Percentiles rank a stretch among this genome's conserved stretches.
These are phyloP conservation scores for Colletotrichum costaricense DNA, from an alignment of 2,329 filamentous ascomycete species.

Conservation along the genomic window DNA sequence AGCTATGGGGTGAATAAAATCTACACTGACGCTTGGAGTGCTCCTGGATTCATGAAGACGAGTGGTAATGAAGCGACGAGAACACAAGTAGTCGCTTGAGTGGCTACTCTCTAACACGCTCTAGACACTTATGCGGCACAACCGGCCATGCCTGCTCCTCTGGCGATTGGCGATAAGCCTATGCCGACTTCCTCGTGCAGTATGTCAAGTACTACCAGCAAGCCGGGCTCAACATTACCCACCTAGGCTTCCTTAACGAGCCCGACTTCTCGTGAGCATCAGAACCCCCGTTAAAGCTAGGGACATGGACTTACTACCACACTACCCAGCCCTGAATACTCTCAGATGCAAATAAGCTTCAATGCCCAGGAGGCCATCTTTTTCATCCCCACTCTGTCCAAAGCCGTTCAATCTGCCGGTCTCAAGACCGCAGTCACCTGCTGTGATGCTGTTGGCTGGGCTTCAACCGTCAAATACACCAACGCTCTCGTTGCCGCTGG, in stretches of 20 bases:
- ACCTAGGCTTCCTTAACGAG: conserved; percentile 40
- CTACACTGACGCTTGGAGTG: conserved; percentile 59
- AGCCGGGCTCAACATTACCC: conserved; percentile 55
- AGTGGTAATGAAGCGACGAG: conserved; percentile 47
- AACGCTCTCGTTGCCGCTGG: conserved; percentile 48
- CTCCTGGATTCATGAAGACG: conserved; percentile 61
- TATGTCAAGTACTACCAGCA: conserved; percentile 59
- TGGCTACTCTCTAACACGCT: neutral
- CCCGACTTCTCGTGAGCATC: conserved; percentile 27
- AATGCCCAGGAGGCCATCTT: conserved; percentile 41
- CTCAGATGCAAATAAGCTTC: conserved; percentile 47
- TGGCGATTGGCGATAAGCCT: conserved; percentile 60
- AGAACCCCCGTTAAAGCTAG: neutral
- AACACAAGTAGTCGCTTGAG: neutral
- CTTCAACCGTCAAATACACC: conserved; percentile 48
- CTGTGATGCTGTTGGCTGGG: conserved; percentile 54
- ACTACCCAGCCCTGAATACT: conserved; percentile 45
- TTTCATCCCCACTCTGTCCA: conserved; percentile 33
- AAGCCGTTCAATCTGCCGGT: conserved; percentile 7
- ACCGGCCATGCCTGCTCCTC: conserved; percentile 50
- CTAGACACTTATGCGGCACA: conserved; percentile 51
- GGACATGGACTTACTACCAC: neutral
- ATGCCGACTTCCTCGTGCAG: conserved; percentile 59
- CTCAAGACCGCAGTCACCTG: conserved; percentile 42
- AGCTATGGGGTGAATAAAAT: conserved; percentile 50